Base-by-base conservation (phyloP, 164 flowering plant genomes). In the Chimonanthus praecox region DNA sequence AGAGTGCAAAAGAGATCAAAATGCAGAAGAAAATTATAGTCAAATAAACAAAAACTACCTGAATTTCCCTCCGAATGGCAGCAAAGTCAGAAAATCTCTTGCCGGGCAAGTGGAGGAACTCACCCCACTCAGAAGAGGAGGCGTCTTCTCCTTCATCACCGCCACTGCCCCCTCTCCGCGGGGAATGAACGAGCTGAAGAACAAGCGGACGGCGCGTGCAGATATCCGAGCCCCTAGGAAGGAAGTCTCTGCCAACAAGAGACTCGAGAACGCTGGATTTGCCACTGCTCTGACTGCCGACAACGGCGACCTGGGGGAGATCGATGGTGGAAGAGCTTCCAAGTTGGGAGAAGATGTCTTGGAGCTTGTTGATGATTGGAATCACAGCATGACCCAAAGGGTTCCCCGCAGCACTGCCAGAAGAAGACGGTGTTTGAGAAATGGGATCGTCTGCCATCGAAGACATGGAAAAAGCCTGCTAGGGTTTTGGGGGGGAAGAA, bases 241-340 rank as follows among this genome's bases (percentile, higher is more conserved):
- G 70, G 78, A 94, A 94, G 73, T 94, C 97, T 49, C 98, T 90
- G 6, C 98, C 98, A 3, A 94, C 98, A 15, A 94, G 84, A 3
- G 98, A 86, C 76, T 94, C 97, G 8, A 94, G 88, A 7, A 94
- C 97, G 74, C 97, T 91, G 69, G 97, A 91, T 68, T 94, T 94
- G 10, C 98, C 98, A 73, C 98, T 94, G 78, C 97, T 92, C 81
- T 94, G 98, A 77, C 97, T 90, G 0, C 97, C 97, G 15, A 94
- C 94, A 33, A 94, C 99, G 4, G 92, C 95, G 16, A 94, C 99
- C 76, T 92, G 99, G 3, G 97, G 99, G 47, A 94, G 83, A 76
- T 90, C 94, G 80, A 94, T 85, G 54, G 90, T 85, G 7, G 92
- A 86, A 16, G 78, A 78, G 75, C 87, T 85, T 0, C 94, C 97